Conservation (phyloP, 2,329 filamentous ascomycete species). For the Microcera coccophila region DNA sequence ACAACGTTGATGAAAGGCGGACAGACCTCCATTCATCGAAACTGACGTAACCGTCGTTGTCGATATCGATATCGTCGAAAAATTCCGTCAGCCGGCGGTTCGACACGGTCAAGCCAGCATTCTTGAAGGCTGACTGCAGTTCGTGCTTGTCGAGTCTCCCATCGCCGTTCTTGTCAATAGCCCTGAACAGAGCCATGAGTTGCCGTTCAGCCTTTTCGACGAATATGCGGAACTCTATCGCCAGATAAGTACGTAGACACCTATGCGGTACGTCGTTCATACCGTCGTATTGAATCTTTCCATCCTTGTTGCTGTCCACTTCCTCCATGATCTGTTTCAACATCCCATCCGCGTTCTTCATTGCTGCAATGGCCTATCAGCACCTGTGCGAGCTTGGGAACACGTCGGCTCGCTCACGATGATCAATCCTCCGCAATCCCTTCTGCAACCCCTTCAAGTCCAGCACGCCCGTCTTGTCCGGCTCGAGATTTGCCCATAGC, state of each 20-base stretch:
- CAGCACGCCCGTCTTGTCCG: slow-evolving; percentile 69
- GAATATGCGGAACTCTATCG: slow-evolving; percentile 79
- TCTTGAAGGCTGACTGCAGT: slow-evolving; percentile 71
- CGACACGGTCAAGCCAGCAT: slow-evolving; percentile 74
- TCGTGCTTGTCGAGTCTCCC: slow-evolving; percentile 85
- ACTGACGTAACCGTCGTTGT: slow-evolving; percentile 81
- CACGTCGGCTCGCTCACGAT: slow-evolving; percentile 57
- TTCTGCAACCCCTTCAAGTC: slow-evolving; percentile 81
- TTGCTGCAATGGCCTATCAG: slow-evolving; percentile 40
- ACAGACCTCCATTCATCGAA: slow-evolving; percentile 96
- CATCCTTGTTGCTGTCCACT: slow-evolving; percentile 84
- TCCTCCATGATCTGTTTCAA: slow-evolving; percentile 74
- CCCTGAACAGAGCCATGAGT: slow-evolving; percentile 74
- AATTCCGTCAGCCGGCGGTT: slow-evolving; percentile 75
- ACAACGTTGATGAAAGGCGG: too few species aligned
- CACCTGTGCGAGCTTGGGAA: slow-evolving; percentile 10
- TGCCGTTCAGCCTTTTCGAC: slow-evolving; percentile 84
- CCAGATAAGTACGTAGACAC: slow-evolving; percentile 5
- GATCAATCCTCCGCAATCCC: slow-evolving; percentile 83
- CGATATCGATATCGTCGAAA: slow-evolving; percentile 83
- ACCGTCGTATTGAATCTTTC: slow-evolving; percentile 89
- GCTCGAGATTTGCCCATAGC: slow-evolving; percentile 81
- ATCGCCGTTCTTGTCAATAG: slow-evolving; percentile 81
- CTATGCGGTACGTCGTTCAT: slow-evolving; percentile 13
- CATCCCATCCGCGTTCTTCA: slow-evolving; percentile 90